Percentiles rank a stretch among this genome's conserved stretches.
phyloP scores from a whole-genome alignment of 2,329 filamentous ascomycete genomes.

The Rosellinia necatrix region DNA sequence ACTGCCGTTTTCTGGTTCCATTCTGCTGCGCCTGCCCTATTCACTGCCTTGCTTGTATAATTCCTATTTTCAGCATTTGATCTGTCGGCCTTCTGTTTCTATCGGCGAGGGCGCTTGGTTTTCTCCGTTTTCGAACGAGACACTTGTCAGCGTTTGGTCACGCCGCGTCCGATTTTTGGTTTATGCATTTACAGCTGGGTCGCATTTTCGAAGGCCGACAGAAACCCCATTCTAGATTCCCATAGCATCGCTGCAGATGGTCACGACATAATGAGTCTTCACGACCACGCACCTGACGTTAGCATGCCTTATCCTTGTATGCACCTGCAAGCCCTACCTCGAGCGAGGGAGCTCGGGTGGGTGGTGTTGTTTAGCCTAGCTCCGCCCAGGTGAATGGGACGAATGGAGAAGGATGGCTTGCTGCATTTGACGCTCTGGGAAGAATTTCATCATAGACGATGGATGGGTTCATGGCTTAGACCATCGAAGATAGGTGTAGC shows the following conservation, averaged over 20 bases:
- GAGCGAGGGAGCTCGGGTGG: constrained; percentile 23
- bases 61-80: background rate
- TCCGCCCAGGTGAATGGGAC: constrained; percentile 24
- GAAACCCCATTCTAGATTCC: constrained; percentile 8
- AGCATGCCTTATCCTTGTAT: background rate
- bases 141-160: background rate
- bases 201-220: background rate
- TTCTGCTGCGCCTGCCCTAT: constrained; percentile 1
- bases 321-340: constrained; percentile 29
- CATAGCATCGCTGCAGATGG: constrained; percentile 9
- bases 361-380: constrained; percentile 37
- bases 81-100: constrained; percentile 5
- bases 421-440: constrained; percentile 25
- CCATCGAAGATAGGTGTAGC: background rate
- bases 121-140: background rate
- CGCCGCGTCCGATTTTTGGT: background rate
- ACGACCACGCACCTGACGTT: background rate
- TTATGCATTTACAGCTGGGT: background rate
- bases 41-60: constrained; percentile 16
- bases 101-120: constrained; percentile 14
- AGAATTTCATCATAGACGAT: constrained; percentile 3
- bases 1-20: constrained; percentile 14
- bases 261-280: background rate
- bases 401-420: constrained; percentile 37
- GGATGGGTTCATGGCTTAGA: background rate